Percentiles rank a stretch among this genome's conserved stretches.
Conservation (phyloP, 257 asterid species). For the Nemophila menziesii region DNA sequence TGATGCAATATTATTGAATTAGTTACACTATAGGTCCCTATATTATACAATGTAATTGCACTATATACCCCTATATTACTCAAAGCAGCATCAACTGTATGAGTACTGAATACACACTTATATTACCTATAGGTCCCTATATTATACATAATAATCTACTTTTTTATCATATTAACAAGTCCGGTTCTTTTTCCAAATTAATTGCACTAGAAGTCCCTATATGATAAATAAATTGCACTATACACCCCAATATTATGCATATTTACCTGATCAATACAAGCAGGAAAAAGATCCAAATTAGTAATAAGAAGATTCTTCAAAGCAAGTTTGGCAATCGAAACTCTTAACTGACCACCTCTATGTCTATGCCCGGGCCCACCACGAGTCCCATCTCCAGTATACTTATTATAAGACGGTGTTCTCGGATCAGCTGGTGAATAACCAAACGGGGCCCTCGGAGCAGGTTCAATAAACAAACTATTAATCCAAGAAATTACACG, state of each 20-base stretch:
- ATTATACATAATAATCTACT: no score
- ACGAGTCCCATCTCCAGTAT: constrained; percentile 70
- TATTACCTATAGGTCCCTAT: no score
- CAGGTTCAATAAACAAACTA: constrained; percentile 93
- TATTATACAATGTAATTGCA: no score
- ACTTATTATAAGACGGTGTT: constrained; percentile 85
- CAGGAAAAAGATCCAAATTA: constrained; percentile 93
- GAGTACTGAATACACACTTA: not conserved
- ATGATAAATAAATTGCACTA: not conserved
- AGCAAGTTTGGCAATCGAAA: constrained; percentile 86
- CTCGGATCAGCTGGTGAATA: constrained; percentile 99
- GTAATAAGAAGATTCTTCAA: constrained; percentile 90
- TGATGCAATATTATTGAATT: no score
- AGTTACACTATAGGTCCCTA: no score
- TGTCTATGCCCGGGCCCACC: constrained; percentile 80
- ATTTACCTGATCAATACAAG: constrained; percentile 98
- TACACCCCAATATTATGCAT: not conserved
- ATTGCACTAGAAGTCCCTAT: no score
- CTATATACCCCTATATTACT: not conserved
- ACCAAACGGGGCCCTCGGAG: constrained; percentile 96
- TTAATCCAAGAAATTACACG: constrained; percentile 97
- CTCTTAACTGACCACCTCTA: constrained; percentile 90
- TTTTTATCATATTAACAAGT: no score
- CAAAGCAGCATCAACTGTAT: constrained; percentile 4
- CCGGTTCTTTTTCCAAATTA: no score